Percentiles rank a stretch among this genome's conserved stretches.
Evolutionary conservation across 495 filamentous ascomycete genomes (phyloP).

Genomic region (Immersiella caudata): DNA sequence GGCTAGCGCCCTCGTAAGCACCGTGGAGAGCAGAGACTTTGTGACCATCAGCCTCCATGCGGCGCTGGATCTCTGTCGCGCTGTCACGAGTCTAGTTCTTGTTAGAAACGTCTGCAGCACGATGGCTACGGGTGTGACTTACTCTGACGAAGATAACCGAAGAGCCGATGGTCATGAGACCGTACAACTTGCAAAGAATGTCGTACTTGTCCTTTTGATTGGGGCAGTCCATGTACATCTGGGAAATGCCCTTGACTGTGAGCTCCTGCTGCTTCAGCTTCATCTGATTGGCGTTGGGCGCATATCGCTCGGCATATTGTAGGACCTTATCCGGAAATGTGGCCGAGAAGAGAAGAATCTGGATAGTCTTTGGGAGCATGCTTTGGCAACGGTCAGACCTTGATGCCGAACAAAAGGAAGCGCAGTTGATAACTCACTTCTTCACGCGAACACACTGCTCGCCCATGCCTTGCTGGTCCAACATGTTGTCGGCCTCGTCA

Average conservation of each 20-base stretch:
- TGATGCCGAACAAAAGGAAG: neutral
- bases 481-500: slow-evolving; percentile 96
- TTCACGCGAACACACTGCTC: slow-evolving; percentile 93
- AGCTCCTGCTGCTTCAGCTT: slow-evolving; percentile 87
- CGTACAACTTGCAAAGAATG: slow-evolving; percentile 87
- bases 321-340: slow-evolving; percentile 89
- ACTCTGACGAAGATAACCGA: slow-evolving; percentile 98
- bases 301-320: slow-evolving; percentile 75
- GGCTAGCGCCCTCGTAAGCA: slow-evolving; percentile 77
- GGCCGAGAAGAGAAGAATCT: slow-evolving; percentile 93
- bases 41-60: slow-evolving; percentile 87
- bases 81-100: slow-evolving; percentile 69
- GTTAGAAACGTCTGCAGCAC: slow-evolving; percentile 28
- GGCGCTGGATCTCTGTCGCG: slow-evolving; percentile 77
- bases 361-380: slow-evolving; percentile 68
- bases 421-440: slow-evolving; percentile 52
- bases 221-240: slow-evolving; percentile 92
- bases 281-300: slow-evolving; percentile 83
- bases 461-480: slow-evolving; percentile 88
- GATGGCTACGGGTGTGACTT: slow-evolving; percentile 28
- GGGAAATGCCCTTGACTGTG: slow-evolving; percentile 94
- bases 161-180: slow-evolving; percentile 90
- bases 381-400: slow-evolving; percentile 46
- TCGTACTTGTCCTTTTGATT: slow-evolving; percentile 81
- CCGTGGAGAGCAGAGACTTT: slow-evolving; percentile 86